A percentile compares a stretch with the other conserved stretches of the same genome.
Conservation (phyloP, 1,284 basidiomycete species). For the Taiwanofungus camphoratus region DNA sequence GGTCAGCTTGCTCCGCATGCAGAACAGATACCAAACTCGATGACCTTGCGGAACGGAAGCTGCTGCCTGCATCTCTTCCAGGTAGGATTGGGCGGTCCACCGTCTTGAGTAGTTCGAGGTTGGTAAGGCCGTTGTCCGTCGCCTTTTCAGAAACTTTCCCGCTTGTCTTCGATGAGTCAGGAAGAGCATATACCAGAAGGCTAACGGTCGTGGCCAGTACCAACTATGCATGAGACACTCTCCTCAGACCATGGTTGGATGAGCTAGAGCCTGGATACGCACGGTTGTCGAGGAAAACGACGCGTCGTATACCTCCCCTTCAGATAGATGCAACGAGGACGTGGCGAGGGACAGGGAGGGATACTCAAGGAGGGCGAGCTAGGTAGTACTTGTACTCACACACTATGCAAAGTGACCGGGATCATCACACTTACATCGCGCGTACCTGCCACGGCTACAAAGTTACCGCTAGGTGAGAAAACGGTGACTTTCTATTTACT, state of each 20-base stretch:
- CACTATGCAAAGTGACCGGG: background rate
- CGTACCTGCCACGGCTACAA: slow-evolving; percentile 59
- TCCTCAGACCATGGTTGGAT: slow-evolving; percentile 6
- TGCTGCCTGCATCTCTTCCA: slow-evolving; percentile 43
- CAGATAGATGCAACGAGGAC: slow-evolving; percentile 41
- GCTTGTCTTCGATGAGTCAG: slow-evolving; percentile 25
- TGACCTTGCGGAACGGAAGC: slow-evolving; percentile 74
- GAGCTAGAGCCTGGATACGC: slow-evolving; percentile 15
- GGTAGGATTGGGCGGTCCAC: slow-evolving; percentile 50
- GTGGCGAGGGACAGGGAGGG: slow-evolving; percentile 53
- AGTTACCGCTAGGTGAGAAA: slow-evolving; percentile 57
- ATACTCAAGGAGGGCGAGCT: slow-evolving; percentile 68
- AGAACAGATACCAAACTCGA: slow-evolving; percentile 13
- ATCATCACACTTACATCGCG: slow-evolving; percentile 46
- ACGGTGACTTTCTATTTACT: slow-evolving; percentile 66
- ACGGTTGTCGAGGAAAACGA: slow-evolving; percentile 55
- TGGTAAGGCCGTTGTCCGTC: slow-evolving; percentile 24
- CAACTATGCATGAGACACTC: slow-evolving; percentile 36
- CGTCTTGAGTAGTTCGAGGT: slow-evolving; percentile 43
- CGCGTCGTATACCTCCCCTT: slow-evolving; percentile 73
- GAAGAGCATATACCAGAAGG: slow-evolving; percentile 55
- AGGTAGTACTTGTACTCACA: slow-evolving; percentile 8
- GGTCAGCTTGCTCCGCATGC: background rate
- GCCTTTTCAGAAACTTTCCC: slow-evolving; percentile 37
- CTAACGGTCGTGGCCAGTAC: slow-evolving; percentile 59